phyloP scores from a whole-genome alignment of 148 eudicot genomes.

The Agrostemma githago region DNA sequence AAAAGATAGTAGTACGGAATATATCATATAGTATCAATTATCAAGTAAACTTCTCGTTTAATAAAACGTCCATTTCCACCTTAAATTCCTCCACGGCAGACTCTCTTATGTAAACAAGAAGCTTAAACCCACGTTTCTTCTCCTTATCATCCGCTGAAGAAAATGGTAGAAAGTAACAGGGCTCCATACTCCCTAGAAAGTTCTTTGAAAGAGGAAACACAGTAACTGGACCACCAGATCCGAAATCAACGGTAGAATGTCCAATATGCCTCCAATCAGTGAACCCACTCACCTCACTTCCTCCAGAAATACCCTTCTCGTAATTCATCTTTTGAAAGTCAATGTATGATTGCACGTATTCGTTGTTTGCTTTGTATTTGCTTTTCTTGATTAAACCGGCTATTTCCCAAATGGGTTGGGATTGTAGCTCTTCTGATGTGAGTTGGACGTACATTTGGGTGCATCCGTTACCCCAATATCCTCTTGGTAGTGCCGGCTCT shows the following conservation, averaged over 20 bases:
- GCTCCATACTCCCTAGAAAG: slow-evolving; percentile 56
- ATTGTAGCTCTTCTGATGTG: slow-evolving; percentile 32
- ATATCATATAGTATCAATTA: neutral
- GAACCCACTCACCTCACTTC: slow-evolving; percentile 53
- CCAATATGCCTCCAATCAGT: slow-evolving; percentile 82
- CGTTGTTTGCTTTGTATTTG: slow-evolving; percentile 44
- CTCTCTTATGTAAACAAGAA: slow-evolving; percentile 40
- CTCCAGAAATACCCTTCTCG: slow-evolving; percentile 41
- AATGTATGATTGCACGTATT: slow-evolving; percentile 53
- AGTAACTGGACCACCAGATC: slow-evolving; percentile 64
- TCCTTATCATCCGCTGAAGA: slow-evolving; percentile 25
- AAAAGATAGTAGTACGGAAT: too few species aligned
- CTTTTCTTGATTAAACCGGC: slow-evolving; percentile 51
- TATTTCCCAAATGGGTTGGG: slow-evolving; percentile 57
- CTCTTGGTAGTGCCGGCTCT: slow-evolving; percentile 52
- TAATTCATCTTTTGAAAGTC: slow-evolving; percentile 60
- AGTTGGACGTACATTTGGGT: slow-evolving; percentile 32
- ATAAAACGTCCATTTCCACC: slow-evolving; percentile 46
- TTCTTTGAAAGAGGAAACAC: slow-evolving; percentile 58
- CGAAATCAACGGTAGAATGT: slow-evolving; percentile 63
- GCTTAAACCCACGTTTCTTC: slow-evolving; percentile 45
- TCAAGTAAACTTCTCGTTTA: slow-evolving; percentile 20
- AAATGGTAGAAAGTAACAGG: slow-evolving; percentile 59
- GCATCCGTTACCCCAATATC: slow-evolving; percentile 80
- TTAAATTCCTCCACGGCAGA: slow-evolving; percentile 36